Evolutionary conservation across 805 yeast genomes (phyloP), one percentile per base, ranked within the genome.

Genomic region (Saccharomycopsis malanga): DNA sequence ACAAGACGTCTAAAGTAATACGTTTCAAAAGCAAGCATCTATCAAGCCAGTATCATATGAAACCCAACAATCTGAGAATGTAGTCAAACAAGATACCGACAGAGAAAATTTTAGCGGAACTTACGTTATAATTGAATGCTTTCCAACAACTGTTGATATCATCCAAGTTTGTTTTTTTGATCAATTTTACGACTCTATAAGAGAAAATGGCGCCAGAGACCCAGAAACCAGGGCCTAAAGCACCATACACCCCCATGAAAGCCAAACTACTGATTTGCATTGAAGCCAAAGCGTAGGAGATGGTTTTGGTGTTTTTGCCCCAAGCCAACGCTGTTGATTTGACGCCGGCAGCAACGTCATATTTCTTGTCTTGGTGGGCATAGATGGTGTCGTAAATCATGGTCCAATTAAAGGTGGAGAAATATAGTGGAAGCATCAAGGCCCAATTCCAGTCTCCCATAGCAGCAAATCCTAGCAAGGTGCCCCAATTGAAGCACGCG

Each of bases 291-390:
- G 75, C 80, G 39, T 76, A 70, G 57, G 85, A 70, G 36, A 88
- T 77, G 9, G 78, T 73, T 61, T 84, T 88, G 0, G 96, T 76
- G 27, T 76, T 73, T 20, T 74, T 76, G 6, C 94, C 95, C 98
- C 98, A 94, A 2, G 85, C 89, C 55, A 93, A 72, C 5, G 99
- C 99, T 0, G 98, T 88, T 1, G 96, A 86, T 63, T 88, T 88
- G 56, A 93, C 83, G 18, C 98, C 98, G 0, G 95, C 97, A 49
- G 75, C 72, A 45, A 86, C 67, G 65, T 93, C 99, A 58, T 83
- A 93, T 44, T 63, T 66, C 66, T 93, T 93, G 65, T 93, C 99
- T 67, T 93, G 99, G 61, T 93, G 99, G 0, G 98, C 99, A 63
- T 93, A 93, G 34, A 93, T 77, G 2, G 98, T 87, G 63, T 93